These are phyloP conservation scores for Salicornia ramosissima DNA, from an alignment of 148 eudicot genomes.

Conservation along the genomic window DNA sequence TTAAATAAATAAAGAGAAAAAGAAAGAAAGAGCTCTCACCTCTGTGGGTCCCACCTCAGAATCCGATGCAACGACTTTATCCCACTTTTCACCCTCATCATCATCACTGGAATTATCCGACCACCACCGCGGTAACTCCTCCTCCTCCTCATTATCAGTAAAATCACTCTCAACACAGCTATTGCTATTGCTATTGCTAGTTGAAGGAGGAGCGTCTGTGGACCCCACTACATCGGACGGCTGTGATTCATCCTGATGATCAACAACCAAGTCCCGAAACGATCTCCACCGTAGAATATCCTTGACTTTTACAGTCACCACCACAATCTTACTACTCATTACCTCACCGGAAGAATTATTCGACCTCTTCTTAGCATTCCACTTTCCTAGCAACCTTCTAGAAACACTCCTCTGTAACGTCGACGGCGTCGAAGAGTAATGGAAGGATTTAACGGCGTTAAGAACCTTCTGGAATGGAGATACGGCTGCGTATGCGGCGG, in stretches of 20 bases:
- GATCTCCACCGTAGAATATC: constrained; percentile 72
- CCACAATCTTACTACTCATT: not conserved
- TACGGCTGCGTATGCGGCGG: constrained; percentile 26
- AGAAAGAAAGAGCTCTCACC: not conserved
- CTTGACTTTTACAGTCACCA: constrained; percentile 35
- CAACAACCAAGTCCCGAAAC: constrained; percentile 33
- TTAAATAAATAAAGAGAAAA: not conserved
- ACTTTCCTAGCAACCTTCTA: not conserved
- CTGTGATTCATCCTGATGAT: constrained; percentile 20
- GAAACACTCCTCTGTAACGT: constrained; percentile 4
- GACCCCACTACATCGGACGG: constrained; percentile 25
- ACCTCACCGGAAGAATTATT: not conserved
- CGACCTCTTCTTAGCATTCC: not conserved
- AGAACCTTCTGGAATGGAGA: constrained; percentile 32
- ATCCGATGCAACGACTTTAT: constrained; percentile 10
- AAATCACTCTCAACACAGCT: constrained; percentile 34
- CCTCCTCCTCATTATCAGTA: constrained; percentile 34
- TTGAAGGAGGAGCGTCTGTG: not conserved
- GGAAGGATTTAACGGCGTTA: constrained; percentile 28
- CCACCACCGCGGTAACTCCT: constrained; percentile 32
- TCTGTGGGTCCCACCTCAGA: constrained; percentile 17
- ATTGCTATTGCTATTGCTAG: not conserved
- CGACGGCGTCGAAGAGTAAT: constrained; percentile 12
- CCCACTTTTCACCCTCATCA: constrained; percentile 22
- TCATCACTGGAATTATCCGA: constrained; percentile 11